phyloP scores from a whole-genome alignment of 192 early-diverging fungal species.

The Globomyces pollinis-pini region DNA sequence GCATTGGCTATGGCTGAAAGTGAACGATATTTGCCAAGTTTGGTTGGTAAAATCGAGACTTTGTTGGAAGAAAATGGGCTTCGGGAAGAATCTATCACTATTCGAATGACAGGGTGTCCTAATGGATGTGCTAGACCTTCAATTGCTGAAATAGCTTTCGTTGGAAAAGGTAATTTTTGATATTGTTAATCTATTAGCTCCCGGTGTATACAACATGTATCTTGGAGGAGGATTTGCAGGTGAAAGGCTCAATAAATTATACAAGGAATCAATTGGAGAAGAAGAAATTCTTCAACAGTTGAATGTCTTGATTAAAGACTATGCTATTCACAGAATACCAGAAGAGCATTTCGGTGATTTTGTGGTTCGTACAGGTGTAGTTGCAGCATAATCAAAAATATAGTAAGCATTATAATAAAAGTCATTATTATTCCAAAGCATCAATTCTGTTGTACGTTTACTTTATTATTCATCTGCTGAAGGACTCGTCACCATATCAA shows the following conservation, averaged over 20 bases:
- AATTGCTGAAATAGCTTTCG: conserved; percentile 89
- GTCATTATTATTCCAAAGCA: neutral
- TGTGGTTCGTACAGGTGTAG: conserved; percentile 79
- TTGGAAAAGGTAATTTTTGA: conserved; percentile 61
- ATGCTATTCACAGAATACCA: conserved; percentile 55
- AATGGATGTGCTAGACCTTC: conserved; percentile 95
- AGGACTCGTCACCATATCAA: neutral
- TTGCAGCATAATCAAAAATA: conserved; percentile 31
- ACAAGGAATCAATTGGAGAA: conserved; percentile 81
- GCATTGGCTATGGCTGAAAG: conserved; percentile 94
- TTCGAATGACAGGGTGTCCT: conserved; percentile 98
- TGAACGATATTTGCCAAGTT: conserved; percentile 85
- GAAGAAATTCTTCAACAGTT: conserved; percentile 76
- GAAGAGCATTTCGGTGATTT: conserved; percentile 93
- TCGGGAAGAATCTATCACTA: conserved; percentile 80
- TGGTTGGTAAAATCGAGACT: conserved; percentile 72
- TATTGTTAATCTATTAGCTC: conserved; percentile 58
- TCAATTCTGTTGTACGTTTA: too few relatives aligned
- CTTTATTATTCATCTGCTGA: too few relatives aligned
- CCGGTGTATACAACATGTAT: conserved; percentile 91
- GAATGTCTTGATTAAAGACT: conserved; percentile 74
- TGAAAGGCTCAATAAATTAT: conserved; percentile 84
- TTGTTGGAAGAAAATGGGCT: conserved; percentile 75
- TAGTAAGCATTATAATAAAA: neutral
- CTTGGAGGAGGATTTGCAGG: conserved; percentile 84